Base-by-base conservation (phyloP, 208 protist genomes). In the Naegleria lovaniensis region DNA sequence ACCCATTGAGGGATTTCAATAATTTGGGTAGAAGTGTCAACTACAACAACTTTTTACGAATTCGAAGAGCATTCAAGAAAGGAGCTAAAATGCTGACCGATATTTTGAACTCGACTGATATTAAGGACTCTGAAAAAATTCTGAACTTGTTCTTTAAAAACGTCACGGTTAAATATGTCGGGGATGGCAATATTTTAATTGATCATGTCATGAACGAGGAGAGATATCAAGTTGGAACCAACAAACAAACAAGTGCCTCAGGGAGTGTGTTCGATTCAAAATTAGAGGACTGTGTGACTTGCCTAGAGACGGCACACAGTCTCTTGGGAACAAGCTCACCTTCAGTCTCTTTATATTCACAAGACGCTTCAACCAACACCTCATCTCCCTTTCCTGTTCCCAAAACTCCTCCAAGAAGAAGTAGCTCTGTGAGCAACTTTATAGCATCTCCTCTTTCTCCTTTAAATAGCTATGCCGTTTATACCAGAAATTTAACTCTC, bases 1-100 rank as follows among this genome's bases (percentile, higher is more conserved):
- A 98, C 91, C 97, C 97, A 76, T 93, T 98, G 90, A 95, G 96
- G 76, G 96, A 94, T 94, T 95, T 93, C 92, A 96, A 95, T 90
- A 98, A 97, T 92, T 95, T 97, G 89, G 94, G 95, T 67, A 94
- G 96, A 39, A 89, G 52, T 40, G 88, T 93, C 15, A 85, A 40
- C 5, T 33, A 40, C 0, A 41, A 41, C 4, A 91, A 93, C 33
- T 43, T 58, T 83, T 13, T 51, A 25, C 19, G 92, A 33, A 91
- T 93, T 58, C 9, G 41, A 16, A n/a, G 48, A 90, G 58, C 88
- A 25, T 76, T 84, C 48, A 52, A 67, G 25, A 58, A 91, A 39
- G 88, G 48, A 0, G 25, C 15, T 5, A 25, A 91, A 29, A 38
- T 9, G 29, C 0, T 93, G 0, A 59, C 91, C 1, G 29, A 92